Evolutionary conservation across 352 stramenopile genomes (phyloP), one percentile per base, ranked within the genome.

Genomic region (Phytophthora ohioensis): DNA sequence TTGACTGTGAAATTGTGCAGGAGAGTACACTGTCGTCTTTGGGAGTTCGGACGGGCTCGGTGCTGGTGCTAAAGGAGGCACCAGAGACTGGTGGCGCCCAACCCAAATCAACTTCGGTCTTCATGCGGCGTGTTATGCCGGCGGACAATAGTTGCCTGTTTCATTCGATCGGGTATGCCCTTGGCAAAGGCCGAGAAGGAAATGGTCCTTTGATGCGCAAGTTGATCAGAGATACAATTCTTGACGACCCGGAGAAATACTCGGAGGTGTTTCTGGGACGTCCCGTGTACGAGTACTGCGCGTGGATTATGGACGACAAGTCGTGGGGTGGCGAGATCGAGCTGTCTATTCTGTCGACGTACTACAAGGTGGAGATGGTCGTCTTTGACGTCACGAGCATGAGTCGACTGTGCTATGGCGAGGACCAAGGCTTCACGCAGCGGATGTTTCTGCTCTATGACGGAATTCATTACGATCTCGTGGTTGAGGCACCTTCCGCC

Each of bases 101-200:
- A 32, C 3, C 64, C 2, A 78, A 69, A 49, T 62, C 79, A 12
- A 76, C 75, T 10, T 85, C 73, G 3, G 76, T 92, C 27, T 94
- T 96, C 56, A 61, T 92, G 36, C 78, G 87, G 4, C 87, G 85
- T 34, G 80, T 93, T 2, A 85, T 96, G 42, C 82, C 89, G 6
- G 87, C 87, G 11, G 89, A 96, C 69, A 96, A 96, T 67, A 94
- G 86, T 63, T 96, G 89, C 61, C 75, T 96, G 6, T 96, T 96
- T 64, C 92, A 95, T 72, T 79, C 83, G n/a, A 91, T 96, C 36
- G 84, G 81, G 78, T 94, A 55, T 35, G 90, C 82, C 8, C 81
- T 95, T 32, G 79, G 78, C 0, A 92, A 91, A 61, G 79, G 75
- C 9, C 80, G 81, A 68, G 80, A 85, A 59, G 76, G 78, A 30